A percentile compares a stretch with the other conserved stretches of the same genome.
Evolutionary conservation across 495 filamentous ascomycete genomes (phyloP).

Genomic region (Amphirosellinia nigrospora): DNA sequence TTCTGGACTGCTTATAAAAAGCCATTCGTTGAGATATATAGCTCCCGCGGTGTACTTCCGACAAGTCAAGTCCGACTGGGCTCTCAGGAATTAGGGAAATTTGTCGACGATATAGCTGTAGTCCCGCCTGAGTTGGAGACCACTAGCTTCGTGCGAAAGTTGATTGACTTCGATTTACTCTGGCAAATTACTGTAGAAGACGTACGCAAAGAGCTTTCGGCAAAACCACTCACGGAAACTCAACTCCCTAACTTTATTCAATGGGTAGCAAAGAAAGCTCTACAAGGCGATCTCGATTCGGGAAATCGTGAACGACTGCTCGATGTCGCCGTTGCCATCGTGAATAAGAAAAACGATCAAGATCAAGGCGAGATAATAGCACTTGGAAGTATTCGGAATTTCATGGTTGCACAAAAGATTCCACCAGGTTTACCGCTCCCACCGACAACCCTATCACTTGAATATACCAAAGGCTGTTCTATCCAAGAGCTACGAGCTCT

Average conservation of each 20-base stretch:
- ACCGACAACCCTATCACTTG: conserved; percentile 80
- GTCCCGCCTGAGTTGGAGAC: conserved; percentile 75
- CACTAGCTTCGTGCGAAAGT: conserved; percentile 72
- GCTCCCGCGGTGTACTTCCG: conserved; percentile 80
- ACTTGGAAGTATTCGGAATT: conserved; percentile 75
- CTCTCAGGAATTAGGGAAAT: conserved; percentile 78
- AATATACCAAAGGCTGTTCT: conserved; percentile 64
- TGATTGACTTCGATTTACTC: conserved; percentile 80
- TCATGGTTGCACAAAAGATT: conserved; percentile 74
- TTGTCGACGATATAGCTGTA: conserved; percentile 89
- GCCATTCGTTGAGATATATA: conserved; percentile 82
- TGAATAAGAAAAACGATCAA: conserved; percentile 67
- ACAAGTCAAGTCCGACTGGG: conserved; percentile 79
- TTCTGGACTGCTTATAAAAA: conserved; percentile 92
- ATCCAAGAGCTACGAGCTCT: conserved; percentile 70
- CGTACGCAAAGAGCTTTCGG: conserved; percentile 78
- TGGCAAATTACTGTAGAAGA: conserved; percentile 85
- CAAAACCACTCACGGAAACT: conserved; percentile 72
- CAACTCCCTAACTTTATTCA: conserved; percentile 82
- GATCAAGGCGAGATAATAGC: conserved; percentile 70
- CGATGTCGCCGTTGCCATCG: conserved; percentile 78
- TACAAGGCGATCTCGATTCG: conserved; percentile 69
- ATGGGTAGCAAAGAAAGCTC: conserved; percentile 76
- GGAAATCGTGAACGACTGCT: conserved; percentile 69
- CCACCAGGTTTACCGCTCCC: conserved; percentile 83